Conservation (phyloP, 2,329 filamentous ascomycete species). For the Beauveria caledonica region DNA sequence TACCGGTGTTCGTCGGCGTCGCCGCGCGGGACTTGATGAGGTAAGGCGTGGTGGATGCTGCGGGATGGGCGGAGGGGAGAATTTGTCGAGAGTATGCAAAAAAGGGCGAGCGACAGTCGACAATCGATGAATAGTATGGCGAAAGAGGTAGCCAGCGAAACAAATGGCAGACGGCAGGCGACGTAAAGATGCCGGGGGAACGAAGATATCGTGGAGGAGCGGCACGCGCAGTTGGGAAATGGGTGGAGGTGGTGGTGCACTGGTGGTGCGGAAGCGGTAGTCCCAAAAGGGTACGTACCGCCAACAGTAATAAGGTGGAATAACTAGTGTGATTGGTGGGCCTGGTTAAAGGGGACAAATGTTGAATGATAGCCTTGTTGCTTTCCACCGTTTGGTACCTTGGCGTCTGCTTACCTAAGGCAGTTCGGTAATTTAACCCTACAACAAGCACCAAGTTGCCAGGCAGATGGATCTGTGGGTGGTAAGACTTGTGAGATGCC, state of each 20-base stretch:
- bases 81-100: not conserved
- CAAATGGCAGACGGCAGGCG: not conserved
- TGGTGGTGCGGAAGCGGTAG: conserved; percentile 2
- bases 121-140: not conserved
- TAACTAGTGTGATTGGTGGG: not conserved
- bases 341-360: not conserved
- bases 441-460: not conserved
- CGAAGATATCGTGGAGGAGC: conserved; percentile 11
- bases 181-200: not conserved
- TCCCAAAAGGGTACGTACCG: conserved; percentile 6
- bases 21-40: conserved; percentile 9
- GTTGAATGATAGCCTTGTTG: not conserved
- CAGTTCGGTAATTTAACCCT: too few relatives aligned
- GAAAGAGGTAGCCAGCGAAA: not conserved
- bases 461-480: conserved; percentile 2
- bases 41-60: not conserved
- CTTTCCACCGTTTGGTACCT: too few relatives aligned
- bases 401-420: too few relatives aligned
- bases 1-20: not conserved
- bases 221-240: conserved; percentile 9
- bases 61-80: not conserved
- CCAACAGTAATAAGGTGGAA: not conserved
- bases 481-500: not conserved
- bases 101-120: not conserved
- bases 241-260: conserved; percentile 5